Evolutionary conservation across 2,329 filamentous ascomycete genomes (phyloP), one percentile per base, ranked within the genome.

Genomic region (Pseudocercospora vitis): DNA sequence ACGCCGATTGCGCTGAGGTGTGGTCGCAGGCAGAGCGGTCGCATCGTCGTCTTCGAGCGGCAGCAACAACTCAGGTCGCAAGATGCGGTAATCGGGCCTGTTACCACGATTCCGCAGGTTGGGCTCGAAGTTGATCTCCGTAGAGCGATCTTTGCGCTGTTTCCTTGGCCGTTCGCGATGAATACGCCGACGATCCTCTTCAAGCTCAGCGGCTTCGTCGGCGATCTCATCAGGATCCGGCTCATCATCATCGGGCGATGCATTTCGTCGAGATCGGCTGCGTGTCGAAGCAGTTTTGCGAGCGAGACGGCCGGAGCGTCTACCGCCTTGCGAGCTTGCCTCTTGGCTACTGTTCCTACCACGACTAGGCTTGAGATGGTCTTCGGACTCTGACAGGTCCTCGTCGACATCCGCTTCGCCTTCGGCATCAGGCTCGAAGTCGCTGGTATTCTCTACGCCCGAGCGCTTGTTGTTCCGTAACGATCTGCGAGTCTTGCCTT

Each of bases 21-120:
- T 67, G 3, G 87, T 87, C 6, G 88, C 82, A 4, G 81, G 82
- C 7, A 82, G 76, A n/a, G 62, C 57, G 52, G 84, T 83, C 44
- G 85, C 82, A 40, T 82, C 86, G 24, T 88, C 87, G 46, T 90
- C 87, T 61, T 95, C 90, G n/a, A 86, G 80, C 1, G 88, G 81
- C 33, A 85, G 80, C 14, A 82, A 75, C 32, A 85, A 76, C 59
- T 90, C 86, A 33, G 91, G 84, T 0, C 89, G 85, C 37, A 89
- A 83, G 66, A 96, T 89, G 53, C 88, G 88, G 71, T 97, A 97
- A 69, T 96, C 89, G 24, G 94, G 87, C 44, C 82, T 80, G 61
- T 87, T 86, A 28, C 83, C 82, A 73, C 72, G 88, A 77, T 66
- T 87, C 81, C 46, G 83, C 71, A 73, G 64, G 57, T 61, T 88